A percentile compares a stretch with the other conserved stretches of the same genome.
These are phyloP conservation scores for Diutina scorzettiae DNA, from an alignment of 1,139 yeast genomes.

Conservation along the genomic window DNA sequence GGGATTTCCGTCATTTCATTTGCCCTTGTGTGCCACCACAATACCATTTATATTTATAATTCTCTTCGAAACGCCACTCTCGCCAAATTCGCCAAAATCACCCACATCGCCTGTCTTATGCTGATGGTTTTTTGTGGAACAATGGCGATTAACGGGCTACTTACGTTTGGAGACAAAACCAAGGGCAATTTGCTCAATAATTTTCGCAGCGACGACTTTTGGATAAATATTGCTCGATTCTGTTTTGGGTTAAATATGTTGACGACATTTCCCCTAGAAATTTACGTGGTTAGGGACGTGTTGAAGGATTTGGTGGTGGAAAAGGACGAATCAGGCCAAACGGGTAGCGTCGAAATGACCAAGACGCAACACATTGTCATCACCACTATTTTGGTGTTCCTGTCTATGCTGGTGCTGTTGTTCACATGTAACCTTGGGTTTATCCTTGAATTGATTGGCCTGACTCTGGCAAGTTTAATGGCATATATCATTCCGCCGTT, in stretches of 20 bases:
- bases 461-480: constrained; percentile 85
- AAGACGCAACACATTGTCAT: constrained; percentile 45
- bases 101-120: constrained; percentile 74
- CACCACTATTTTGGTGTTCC: constrained; percentile 53
- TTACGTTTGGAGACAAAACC: constrained; percentile 65
- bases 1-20: constrained; percentile 88
- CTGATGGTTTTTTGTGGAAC: constrained; percentile 70
- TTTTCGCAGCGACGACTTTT: constrained; percentile 60
- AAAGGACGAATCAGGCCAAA: constrained; percentile 11
- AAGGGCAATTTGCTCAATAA: constrained; percentile 83
- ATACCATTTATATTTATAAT: constrained; percentile 79
- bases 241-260: constrained; percentile 92
- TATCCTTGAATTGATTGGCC: constrained; percentile 79
- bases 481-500: constrained; percentile 87
- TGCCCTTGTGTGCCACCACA: constrained; percentile 92
- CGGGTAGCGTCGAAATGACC: constrained; percentile 31
- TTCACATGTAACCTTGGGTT: constrained; percentile 85
- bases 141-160: constrained; percentile 72
- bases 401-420: constrained; percentile 67
- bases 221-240: constrained; percentile 75
- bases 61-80: constrained; percentile 68
- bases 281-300: constrained; percentile 84
- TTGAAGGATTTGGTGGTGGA: constrained; percentile 46
- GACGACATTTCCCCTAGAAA: constrained; percentile 84
- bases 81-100: constrained; percentile 59